Base-by-base conservation (phyloP, 2,329 filamentous ascomycete genomes). In the Mycosphaerella sp. region DNA sequence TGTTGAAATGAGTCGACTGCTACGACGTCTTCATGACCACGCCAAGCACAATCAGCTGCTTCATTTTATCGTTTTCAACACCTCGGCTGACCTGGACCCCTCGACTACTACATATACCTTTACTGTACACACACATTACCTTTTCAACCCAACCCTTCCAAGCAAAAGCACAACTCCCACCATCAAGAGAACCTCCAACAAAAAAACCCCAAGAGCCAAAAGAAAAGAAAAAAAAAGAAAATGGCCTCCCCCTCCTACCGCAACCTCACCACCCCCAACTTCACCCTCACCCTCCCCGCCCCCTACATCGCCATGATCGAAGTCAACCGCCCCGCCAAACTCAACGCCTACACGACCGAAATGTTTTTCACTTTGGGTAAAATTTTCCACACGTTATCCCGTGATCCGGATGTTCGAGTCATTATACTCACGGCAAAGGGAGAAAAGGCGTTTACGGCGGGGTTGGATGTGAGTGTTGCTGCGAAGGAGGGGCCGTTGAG, bases 351-450 rank as follows among this genome's bases (percentile, higher is more conserved):
- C 70, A 80, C 83, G 60, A 9, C 39, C n/a, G 32, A 62, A 51
- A 92, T 96, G 83, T 96, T 91, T 89, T 75, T 85, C 50, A 90
- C 95, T 74, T 78, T 95, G 58, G 81, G 83, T 48, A 66, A 71
- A 8, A 77, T 95, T 60, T 92, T 96, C 75, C 72, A 76, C 52
- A 78, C 80, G 56, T 81, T 96, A 55, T 91, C 88, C 34, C 69
- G 74, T 54, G 85, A 91, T 71, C 75, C 85, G 0, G 78, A 84
- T 32, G 81, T 95, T 48, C 87, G 91, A 58, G 83, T 80, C 59
- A 80, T 95, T 53, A 73, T 96, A n/a, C n/a, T n/a, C n/a, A n/a
- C n/a, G n/a, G 90, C 87, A 46, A 85, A 86, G 12, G 92, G 92
- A 32, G 83, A 89, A 38, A 81, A 89, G 36, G 48, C 48, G 10